These are phyloP conservation scores for Xerophyta viscosa DNA, from an alignment of 106 monocot genomes.

Conservation along the genomic window DNA sequence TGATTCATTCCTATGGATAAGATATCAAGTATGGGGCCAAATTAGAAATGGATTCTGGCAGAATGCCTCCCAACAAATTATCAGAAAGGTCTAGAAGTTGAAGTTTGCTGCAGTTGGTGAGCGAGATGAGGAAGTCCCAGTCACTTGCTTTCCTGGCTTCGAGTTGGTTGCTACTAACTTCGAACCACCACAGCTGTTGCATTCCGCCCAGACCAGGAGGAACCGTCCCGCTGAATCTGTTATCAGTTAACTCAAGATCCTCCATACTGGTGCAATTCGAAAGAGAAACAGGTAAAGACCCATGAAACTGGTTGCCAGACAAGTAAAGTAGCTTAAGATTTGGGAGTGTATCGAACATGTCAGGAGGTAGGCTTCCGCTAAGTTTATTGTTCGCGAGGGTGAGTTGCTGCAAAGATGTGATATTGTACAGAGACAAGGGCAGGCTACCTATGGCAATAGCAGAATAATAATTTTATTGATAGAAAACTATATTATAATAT, in stretches of 20 bases:
- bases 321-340: background rate
- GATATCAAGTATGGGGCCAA: background rate
- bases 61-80: background rate
- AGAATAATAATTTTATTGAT: no score
- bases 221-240: slow-evolving; percentile 3
- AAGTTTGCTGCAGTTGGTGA: slow-evolving; percentile 5
- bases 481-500: no score
- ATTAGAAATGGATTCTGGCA: slow-evolving; percentile 2
- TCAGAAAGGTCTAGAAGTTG: background rate
- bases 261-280: slow-evolving; percentile 1
- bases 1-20: background rate
- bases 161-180: background rate
- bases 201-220: slow-evolving; percentile 1
- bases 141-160: slow-evolving; percentile 5
- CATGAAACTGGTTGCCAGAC: slow-evolving; percentile 10
- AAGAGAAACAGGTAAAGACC: slow-evolving; percentile 1
- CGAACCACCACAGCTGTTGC: background rate
- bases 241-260: slow-evolving; percentile 1
- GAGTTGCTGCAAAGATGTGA: slow-evolving; percentile 6
- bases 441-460: no score
- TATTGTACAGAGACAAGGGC: slow-evolving; percentile 14
- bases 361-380: slow-evolving; percentile 9
- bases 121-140: slow-evolving; percentile 8
- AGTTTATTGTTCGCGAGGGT: slow-evolving; percentile 1
- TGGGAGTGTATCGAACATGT: slow-evolving; percentile 10